phyloP scores from a whole-genome alignment of 2,329 filamentous ascomycete genomes.

The Ascomycota sp. region DNA sequence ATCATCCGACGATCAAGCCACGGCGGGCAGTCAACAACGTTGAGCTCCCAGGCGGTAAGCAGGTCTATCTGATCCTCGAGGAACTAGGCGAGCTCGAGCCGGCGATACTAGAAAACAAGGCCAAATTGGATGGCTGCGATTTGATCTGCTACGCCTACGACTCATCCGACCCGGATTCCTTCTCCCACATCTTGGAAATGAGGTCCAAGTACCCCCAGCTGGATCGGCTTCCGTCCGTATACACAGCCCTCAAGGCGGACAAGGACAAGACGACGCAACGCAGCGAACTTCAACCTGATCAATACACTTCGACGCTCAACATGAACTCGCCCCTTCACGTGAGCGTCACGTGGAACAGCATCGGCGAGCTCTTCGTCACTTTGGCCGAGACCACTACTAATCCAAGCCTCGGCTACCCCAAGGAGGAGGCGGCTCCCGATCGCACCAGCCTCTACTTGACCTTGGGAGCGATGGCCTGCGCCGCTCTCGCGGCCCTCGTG shows the following conservation, averaged over 20 bases:
- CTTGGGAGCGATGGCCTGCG: slow-evolving; percentile 50
- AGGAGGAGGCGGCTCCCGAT: slow-evolving; percentile 71
- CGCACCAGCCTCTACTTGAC: slow-evolving; percentile 73
- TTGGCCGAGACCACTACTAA: slow-evolving; percentile 84
- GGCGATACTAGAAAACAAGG: slow-evolving; percentile 78
- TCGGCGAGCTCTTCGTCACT: slow-evolving; percentile 80
- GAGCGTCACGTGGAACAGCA: slow-evolving; percentile 83
- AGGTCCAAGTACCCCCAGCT: slow-evolving; percentile 63
- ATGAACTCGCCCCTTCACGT: slow-evolving; percentile 89
- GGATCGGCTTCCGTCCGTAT: slow-evolving; percentile 77
- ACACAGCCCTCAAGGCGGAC: slow-evolving; percentile 86
- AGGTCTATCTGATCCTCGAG: slow-evolving; percentile 89
- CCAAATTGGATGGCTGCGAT: slow-evolving; percentile 81
- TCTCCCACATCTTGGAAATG: slow-evolving; percentile 72
- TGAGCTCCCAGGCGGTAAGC: slow-evolving; percentile 84
- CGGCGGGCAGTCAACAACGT: slow-evolving; percentile 89
- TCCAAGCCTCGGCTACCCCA: slow-evolving; percentile 74
- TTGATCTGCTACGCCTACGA: slow-evolving; percentile 92
- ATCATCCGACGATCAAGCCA: slow-evolving; percentile 88
- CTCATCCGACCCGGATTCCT: slow-evolving; percentile 89
- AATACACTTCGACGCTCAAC: slow-evolving; percentile 66
- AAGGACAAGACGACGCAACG: slow-evolving; percentile 93
- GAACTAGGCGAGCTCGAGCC: slow-evolving; percentile 92
- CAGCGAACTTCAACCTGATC: slow-evolving; percentile 75
- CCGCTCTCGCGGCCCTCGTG: slow-evolving; percentile 40